Evolutionary conservation across 345 rosid genomes (phyloP).

Genomic region (Salix exigua): DNA sequence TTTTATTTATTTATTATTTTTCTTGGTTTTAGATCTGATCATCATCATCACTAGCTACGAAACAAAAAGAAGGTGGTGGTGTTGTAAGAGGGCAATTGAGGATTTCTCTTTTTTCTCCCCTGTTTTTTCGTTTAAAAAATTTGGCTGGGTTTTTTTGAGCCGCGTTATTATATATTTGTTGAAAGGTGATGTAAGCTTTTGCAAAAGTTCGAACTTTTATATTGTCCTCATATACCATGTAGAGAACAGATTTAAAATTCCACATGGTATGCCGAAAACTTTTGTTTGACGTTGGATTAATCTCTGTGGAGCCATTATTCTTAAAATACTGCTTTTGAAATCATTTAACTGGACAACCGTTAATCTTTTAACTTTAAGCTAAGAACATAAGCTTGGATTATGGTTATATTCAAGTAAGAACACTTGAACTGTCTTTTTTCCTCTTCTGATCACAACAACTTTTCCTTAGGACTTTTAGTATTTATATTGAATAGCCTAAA

Average conservation of each 20-base stretch:
- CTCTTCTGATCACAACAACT: neutral
- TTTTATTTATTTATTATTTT: constrained; percentile 10
- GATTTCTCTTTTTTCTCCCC: neutral
- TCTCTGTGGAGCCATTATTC: constrained; percentile 5
- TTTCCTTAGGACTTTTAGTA: neutral
- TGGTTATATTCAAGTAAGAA: neutral
- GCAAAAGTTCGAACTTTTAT: constrained; percentile 38
- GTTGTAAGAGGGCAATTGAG: neutral
- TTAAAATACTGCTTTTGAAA: neutral
- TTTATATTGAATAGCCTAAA: neutral
- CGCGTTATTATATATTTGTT: constrained; percentile 34
- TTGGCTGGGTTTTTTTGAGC: neutral
- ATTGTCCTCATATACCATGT: constrained; percentile 34
- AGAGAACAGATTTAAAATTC: constrained; percentile 33
- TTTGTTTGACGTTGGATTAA: constrained; percentile 16
- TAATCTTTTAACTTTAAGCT: neutral
- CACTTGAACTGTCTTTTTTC: neutral
- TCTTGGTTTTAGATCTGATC: constrained; percentile 29
- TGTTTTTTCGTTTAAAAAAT: constrained; percentile 9
- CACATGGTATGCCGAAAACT: constrained; percentile 24
- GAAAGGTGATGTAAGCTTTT: constrained; percentile 43
- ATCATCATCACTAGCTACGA: constrained; percentile 14
- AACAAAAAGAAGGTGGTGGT: constrained; percentile 19
- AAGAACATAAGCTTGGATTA: neutral
- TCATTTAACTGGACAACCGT: neutral